Evolutionary conservation across 140 eudicot genomes (phyloP).

Genomic region (Oenanthe javanica): DNA sequence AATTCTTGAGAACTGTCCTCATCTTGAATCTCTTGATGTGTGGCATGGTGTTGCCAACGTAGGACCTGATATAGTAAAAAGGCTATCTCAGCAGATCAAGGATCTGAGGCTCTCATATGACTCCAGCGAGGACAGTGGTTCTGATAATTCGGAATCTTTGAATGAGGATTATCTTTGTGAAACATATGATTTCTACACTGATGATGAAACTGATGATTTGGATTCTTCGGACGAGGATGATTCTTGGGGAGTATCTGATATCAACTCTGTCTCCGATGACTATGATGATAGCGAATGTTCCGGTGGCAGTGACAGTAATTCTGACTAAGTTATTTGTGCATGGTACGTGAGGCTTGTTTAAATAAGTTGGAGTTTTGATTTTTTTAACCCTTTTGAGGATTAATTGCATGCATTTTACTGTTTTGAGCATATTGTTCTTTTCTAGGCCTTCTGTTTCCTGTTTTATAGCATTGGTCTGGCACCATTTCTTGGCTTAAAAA

Average conservation of each 20-base stretch:
- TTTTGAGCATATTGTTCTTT: background rate
- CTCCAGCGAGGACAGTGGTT: slow-evolving; percentile 18
- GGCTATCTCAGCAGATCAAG: slow-evolving; percentile 30
- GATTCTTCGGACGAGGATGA: slow-evolving; percentile 28
- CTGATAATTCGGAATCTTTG: too few relatives aligned
- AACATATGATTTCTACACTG: background rate
- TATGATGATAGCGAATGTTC: slow-evolving; percentile 38
- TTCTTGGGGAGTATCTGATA: slow-evolving; percentile 35
- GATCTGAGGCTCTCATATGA: slow-evolving; percentile 32
- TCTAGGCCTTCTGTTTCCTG: background rate
- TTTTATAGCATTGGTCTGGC: background rate
- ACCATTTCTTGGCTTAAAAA: background rate
- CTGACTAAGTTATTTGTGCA: background rate
- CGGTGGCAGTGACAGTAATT: slow-evolving; percentile 23
- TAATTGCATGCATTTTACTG: too few relatives aligned
- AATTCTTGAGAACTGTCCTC: slow-evolving; percentile 46
- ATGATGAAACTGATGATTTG: slow-evolving; percentile 15
- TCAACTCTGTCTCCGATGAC: slow-evolving; percentile 23
- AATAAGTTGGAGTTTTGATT: background rate
- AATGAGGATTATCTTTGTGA: background rate
- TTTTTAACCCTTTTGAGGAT: background rate
- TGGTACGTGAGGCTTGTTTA: background rate
- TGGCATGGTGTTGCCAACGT: slow-evolving; percentile 34
- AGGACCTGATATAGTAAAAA: slow-evolving; percentile 24
- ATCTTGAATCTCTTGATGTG: slow-evolving; percentile 55